Base-by-base conservation (phyloP, 371 early-diverging fungal genomes). In the Aphelidium insulamus region DNA sequence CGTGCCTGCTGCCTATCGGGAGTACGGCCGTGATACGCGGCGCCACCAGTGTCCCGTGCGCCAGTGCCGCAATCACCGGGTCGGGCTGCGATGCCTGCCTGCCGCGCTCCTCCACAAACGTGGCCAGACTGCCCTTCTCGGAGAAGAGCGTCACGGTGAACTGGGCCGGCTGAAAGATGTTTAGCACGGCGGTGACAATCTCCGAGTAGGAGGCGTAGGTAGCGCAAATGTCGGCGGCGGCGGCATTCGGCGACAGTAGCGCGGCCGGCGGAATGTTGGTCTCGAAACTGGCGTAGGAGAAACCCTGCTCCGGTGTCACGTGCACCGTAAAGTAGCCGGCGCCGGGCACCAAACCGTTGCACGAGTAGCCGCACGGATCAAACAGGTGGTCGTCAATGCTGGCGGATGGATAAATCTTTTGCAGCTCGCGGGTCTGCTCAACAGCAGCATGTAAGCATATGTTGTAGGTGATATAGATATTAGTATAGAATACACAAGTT, bases 261-360 rank as follows among this genome's bases (percentile, higher is more conserved):
- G 26, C 35, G 20, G 22, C 5, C 20, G 74, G 62, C 10, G 84
- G 76, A 32, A 86, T 65, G 44, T 79, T 84, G 30, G 84, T 80
- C 55, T 91, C 92, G 48, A 91, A 87, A 26, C 81, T 80, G 23
- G 92, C 92, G 45, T 88, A 91, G n/a, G 88, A 87, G 69, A 85
- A 91, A 40, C 65, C 57, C 15, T 65, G 71, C 53, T 91, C 92
- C n/a, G 92, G 92, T n/a, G 92, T 91, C n/a, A 91, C 90, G 44
- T 91, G 92, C 49, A 87, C 74, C n/a, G 79, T 86, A 48, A 66
- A 88, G 54, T 88, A 91, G 39, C 75, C 64, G 25, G 65, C 72
- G 9, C 59, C 52, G 38, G 62, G 65, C 6, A 19, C 20, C n/a
- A 88, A 50, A 3, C 77, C 87, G 45, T 91, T 88, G 44, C 77